These are phyloP conservation scores for Excoecaria agallocha DNA, from an alignment of 345 rosid genomes.

Conservation along the genomic window DNA sequence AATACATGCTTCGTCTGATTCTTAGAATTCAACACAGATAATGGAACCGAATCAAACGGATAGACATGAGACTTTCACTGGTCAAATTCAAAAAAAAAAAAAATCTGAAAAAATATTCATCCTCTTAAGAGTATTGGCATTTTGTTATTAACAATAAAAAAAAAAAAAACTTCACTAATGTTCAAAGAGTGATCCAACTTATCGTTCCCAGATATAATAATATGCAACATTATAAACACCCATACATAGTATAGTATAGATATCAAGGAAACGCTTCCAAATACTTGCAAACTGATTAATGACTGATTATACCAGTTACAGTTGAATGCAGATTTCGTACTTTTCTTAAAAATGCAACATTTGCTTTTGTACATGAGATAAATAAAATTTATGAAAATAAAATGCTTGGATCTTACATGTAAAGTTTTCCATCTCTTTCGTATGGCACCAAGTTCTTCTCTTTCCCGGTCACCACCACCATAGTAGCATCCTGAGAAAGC, in stretches of 20 bases:
- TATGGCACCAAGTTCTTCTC: slow-evolving; percentile 70
- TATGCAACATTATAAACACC: not conserved
- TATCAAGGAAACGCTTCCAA: too few relatives aligned
- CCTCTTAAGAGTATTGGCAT: not conserved
- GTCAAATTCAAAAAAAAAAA: not conserved
- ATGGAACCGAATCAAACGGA: slow-evolving; percentile 4
- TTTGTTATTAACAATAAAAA: not conserved
- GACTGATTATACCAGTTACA: not conserved
- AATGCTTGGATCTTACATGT: slow-evolving; percentile 59
- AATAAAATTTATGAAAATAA: not conserved
- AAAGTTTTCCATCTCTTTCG: slow-evolving; percentile 96
- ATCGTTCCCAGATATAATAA: too few relatives aligned
- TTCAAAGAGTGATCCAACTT: not conserved
- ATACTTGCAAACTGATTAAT: not conserved
- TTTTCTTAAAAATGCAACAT: not conserved
- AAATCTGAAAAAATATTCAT: not conserved
- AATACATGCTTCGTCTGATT: not conserved
- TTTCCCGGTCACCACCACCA: slow-evolving; percentile 95
- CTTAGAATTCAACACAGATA: not conserved
- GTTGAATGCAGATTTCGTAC: not conserved
- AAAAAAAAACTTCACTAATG: not conserved
- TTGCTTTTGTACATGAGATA: not conserved
- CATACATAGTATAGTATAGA: too few relatives aligned
- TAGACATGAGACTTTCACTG: not conserved
- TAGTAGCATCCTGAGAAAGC: slow-evolving; percentile 99